Percentiles rank a stretch among this genome's conserved stretches.
These are phyloP conservation scores for Hypericum androsaemum DNA, from an alignment of 345 rosid species.

Conservation along the genomic window DNA sequence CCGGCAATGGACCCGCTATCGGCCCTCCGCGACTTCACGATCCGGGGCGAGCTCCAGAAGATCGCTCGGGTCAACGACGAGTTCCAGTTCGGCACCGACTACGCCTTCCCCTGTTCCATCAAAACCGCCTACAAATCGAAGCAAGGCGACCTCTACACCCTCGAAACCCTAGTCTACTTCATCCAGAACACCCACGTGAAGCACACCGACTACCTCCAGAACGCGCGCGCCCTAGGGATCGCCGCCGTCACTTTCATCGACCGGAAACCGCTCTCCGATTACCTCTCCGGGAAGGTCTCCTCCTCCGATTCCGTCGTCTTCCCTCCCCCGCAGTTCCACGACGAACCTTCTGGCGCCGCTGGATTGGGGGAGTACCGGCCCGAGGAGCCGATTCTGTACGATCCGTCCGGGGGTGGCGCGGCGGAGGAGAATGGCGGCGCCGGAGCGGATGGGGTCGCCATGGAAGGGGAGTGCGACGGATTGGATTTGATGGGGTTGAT, in stretches of 20 bases:
- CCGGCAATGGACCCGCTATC: slow-evolving; percentile 59
- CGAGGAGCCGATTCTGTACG: too few species aligned
- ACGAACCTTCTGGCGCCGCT: too few species aligned
- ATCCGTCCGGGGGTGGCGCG: too few species aligned
- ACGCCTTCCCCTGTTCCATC: slow-evolving; percentile 47
- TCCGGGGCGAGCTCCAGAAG: slow-evolving; percentile 48
- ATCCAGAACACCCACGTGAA: slow-evolving; percentile 55
- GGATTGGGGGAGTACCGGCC: too few species aligned
- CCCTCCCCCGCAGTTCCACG: slow-evolving; percentile 23
- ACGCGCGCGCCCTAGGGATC: slow-evolving; percentile 41
- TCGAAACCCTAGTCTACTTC: slow-evolving; percentile 60
- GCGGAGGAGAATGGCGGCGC: slow-evolving; percentile 17
- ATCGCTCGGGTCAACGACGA: slow-evolving; percentile 41
- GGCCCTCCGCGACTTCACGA: slow-evolving; percentile 65
- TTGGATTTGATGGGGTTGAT: slow-evolving; percentile 34
- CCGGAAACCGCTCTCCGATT: slow-evolving; percentile 55
- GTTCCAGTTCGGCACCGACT: slow-evolving; percentile 59
- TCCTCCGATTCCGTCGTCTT: slow-evolving; percentile 63
- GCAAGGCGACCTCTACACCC: slow-evolving; percentile 70
- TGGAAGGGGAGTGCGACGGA: slow-evolving; percentile 4
- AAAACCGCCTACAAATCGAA: slow-evolving; percentile 83
- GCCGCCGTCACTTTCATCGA: slow-evolving; percentile 70
- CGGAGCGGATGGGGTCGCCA: slow-evolving; percentile 9
- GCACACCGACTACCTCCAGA: slow-evolving; percentile 71
- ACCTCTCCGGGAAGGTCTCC: slow-evolving; percentile 57